Percentiles rank a stretch among this genome's conserved stretches.
phyloP scores from a whole-genome alignment of 345 rosid species.

The Corchorus olitorius region DNA sequence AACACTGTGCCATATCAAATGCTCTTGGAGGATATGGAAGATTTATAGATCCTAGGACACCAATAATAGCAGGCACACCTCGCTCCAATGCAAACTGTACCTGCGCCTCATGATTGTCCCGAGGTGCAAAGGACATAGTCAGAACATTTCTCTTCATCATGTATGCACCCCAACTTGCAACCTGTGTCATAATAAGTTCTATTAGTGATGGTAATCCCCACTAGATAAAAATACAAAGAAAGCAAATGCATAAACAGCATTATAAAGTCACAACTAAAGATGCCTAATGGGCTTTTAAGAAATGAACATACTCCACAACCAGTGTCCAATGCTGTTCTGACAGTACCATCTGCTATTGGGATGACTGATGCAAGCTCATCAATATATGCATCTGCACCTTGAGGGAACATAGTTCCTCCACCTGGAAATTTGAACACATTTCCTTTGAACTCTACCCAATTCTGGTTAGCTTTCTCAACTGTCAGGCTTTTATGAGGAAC shows the following conservation, averaged over 20 bases:
- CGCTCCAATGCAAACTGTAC: conserved; percentile 99
- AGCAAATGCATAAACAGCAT: background rate
- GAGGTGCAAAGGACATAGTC: conserved; percentile 94
- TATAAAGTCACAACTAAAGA: conserved; percentile 3
- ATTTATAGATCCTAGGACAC: conserved; percentile 83
- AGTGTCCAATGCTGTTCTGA: conserved; percentile 94
- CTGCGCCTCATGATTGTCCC: conserved; percentile 98
- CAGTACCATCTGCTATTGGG: conserved; percentile 85
- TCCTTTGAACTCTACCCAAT: conserved; percentile 94
- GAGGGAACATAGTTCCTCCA: conserved; percentile 99
- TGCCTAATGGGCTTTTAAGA: background rate
- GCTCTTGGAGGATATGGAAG: conserved; percentile 96
- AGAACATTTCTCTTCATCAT: conserved; percentile 81
- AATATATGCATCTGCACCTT: conserved; percentile 95
- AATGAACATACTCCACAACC: conserved; percentile 86
- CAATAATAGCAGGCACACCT: conserved; percentile 91
- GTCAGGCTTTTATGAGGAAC: conserved; percentile 91
- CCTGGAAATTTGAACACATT: conserved; percentile 94
- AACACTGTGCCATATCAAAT: conserved; percentile 98
- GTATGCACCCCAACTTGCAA: conserved; percentile 99
- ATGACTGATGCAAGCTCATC: conserved; percentile 86
- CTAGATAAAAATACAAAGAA: too few species aligned
- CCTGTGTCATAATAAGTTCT: conserved; percentile 41
- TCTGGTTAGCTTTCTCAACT: conserved; percentile 86
- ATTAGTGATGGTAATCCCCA: background rate